phyloP scores from a whole-genome alignment of 306 rosid species.

The Citrullus mucosospermus region DNA sequence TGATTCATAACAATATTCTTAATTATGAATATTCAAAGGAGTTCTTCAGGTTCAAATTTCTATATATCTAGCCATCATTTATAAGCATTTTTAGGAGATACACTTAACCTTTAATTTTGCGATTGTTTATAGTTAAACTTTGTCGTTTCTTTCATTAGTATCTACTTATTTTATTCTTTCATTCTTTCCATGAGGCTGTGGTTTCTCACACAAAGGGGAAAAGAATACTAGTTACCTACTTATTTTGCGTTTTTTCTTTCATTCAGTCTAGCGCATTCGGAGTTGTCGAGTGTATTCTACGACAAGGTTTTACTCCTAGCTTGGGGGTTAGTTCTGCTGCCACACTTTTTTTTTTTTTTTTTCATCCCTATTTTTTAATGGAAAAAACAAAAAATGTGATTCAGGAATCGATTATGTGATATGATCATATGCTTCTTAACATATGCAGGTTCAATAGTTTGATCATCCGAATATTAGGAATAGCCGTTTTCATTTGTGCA shows the following conservation, averaged over 20 bases:
- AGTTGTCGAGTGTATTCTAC: slow-evolving; percentile 68
- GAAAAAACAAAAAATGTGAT: background rate
- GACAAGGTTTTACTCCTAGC: slow-evolving; percentile 59
- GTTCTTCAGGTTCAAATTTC: background rate
- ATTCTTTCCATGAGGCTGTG: no score
- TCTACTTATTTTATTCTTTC: no score
- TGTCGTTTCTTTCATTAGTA: background rate
- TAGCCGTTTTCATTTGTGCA: slow-evolving; percentile 44
- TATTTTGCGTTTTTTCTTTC: background rate
- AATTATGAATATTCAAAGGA: background rate
- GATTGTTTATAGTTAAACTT: background rate
- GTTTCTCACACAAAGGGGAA: no score
- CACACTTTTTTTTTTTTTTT: background rate
- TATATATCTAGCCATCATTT: background rate
- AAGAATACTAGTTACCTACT: background rate
- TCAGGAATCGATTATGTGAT: background rate
- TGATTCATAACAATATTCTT: background rate
- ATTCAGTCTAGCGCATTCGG: slow-evolving; percentile 71
- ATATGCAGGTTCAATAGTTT: slow-evolving; percentile 48
- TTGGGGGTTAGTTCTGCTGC: slow-evolving; percentile 21
- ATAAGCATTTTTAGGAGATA: background rate
- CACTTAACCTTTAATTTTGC: background rate
- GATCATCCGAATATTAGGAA: slow-evolving; percentile 39
- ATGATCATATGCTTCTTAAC: background rate
- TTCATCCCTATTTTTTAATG: no score